Conservation (phyloP, 176 grass and related monocot species). For the Pontederia paniculata region DNA sequence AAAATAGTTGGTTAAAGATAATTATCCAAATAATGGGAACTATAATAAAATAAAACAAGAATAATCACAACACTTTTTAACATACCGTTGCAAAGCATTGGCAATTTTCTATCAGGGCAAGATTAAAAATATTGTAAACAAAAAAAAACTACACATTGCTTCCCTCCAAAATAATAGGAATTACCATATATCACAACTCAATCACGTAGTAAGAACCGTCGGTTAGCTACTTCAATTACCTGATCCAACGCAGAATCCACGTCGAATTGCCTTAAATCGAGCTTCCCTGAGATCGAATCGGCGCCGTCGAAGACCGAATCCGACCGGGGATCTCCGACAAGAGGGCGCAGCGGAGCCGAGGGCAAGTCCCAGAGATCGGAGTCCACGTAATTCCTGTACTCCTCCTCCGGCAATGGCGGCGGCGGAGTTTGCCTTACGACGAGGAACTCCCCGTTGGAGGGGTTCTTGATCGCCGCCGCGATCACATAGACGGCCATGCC, state of each 20-base stretch:
- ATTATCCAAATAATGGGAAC: too few species aligned
- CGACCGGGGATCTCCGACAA: slow-evolving; percentile 18
- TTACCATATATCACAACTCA: too few species aligned
- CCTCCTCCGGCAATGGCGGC: slow-evolving; percentile 42
- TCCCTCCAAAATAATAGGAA: too few species aligned
- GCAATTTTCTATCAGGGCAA: too few species aligned
- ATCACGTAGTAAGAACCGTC: too few species aligned
- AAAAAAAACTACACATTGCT: too few species aligned
- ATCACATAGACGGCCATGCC: slow-evolving; percentile 21
- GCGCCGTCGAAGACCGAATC: slow-evolving; percentile 24
- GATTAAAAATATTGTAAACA: too few species aligned
- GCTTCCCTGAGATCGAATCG: slow-evolving; percentile 21
- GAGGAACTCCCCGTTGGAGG: slow-evolving; percentile 50
- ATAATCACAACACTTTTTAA: too few species aligned
- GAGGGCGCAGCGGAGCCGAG: slow-evolving; percentile 31
- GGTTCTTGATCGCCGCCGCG: slow-evolving; percentile 46
- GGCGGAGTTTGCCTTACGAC: slow-evolving; percentile 38
- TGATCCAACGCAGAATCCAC: slow-evolving; percentile 40
- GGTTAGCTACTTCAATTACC: slow-evolving; percentile 22
- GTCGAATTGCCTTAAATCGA: slow-evolving; percentile 57
- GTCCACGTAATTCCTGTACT: slow-evolving; percentile 53
- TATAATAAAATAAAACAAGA: too few species aligned
- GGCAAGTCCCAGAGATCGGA: slow-evolving; percentile 93
- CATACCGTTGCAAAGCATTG: too few species aligned
- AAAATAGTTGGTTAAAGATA: too few species aligned